Percentiles rank a stretch among this genome's conserved stretches.
Evolutionary conservation across 371 early-diverging fungal genomes (phyloP).

Genomic region (Syncephalastrum sp.): DNA sequence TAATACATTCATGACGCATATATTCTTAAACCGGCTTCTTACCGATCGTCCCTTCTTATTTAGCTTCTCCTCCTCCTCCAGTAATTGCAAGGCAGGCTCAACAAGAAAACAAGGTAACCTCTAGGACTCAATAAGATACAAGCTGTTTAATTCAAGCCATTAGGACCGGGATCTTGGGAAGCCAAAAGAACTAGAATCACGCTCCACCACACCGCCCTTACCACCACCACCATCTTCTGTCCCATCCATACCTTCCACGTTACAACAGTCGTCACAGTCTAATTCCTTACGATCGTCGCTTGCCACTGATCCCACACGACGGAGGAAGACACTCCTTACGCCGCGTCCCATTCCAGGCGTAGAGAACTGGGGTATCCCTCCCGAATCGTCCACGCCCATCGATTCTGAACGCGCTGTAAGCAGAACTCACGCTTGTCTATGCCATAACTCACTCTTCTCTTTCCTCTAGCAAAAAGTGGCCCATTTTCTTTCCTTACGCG

Average conservation of each 20-base stretch:
- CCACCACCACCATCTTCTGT: no score
- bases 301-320: not conserved
- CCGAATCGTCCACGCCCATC: slow-evolving; percentile 44
- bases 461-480: slow-evolving; percentile 56
- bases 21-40: no score
- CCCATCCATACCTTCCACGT: no score
- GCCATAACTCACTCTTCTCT: not conserved
- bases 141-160: no score
- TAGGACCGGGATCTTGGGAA: no score
- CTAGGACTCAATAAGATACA: not conserved
- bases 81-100: not conserved
- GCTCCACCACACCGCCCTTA: no score
- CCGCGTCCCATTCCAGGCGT: slow-evolving; percentile 44
- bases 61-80: no score
- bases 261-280: no score
- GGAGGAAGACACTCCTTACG: slow-evolving; percentile 22
- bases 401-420: slow-evolving; percentile 53
- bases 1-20: no score
- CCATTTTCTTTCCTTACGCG: slow-evolving; percentile 57
- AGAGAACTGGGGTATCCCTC: slow-evolving; percentile 51
- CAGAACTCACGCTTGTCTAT: not conserved
- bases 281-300: no score
- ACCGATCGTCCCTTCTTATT: no score
- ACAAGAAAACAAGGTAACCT: not conserved
- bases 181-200: no score